phyloP scores from a whole-genome alignment of 2,329 filamentous ascomycete species.

The Xylaria sp. region DNA sequence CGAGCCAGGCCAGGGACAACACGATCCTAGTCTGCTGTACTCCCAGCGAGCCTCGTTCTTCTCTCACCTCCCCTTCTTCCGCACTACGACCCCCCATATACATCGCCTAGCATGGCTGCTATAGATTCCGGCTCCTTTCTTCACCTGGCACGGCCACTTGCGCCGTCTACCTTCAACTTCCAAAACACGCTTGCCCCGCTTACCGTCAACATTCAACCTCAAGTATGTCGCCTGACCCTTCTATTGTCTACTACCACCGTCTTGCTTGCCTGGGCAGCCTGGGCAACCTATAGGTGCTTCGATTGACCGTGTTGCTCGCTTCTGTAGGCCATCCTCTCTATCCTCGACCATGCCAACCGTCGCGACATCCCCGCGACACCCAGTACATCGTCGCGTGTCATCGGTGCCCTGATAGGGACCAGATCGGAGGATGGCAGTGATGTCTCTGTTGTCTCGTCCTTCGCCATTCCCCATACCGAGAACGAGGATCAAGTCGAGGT shows the following conservation, averaged over 20 bases:
- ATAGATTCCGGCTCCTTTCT: slow-evolving; percentile 80
- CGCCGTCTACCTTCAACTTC: slow-evolving; percentile 77
- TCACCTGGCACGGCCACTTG: slow-evolving; percentile 90
- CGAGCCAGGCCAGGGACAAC: slow-evolving; percentile 18
- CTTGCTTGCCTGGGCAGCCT: not conserved
- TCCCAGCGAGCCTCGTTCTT: slow-evolving; percentile 8
- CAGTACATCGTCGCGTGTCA: slow-evolving; percentile 80
- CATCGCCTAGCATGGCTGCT: slow-evolving; percentile 70
- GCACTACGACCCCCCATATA: not conserved
- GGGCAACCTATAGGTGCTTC: not conserved
- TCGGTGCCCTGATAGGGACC: slow-evolving; percentile 91
- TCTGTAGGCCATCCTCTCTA: slow-evolving; percentile 68
- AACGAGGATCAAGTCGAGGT: slow-evolving; percentile 99
- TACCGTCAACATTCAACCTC: slow-evolving; percentile 92
- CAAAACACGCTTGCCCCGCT: slow-evolving; percentile 89
- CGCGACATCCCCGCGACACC: slow-evolving; percentile 77
- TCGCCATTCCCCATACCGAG: slow-evolving; percentile 98
- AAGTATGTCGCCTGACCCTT: slow-evolving; percentile 65
- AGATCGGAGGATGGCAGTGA: slow-evolving; percentile 97
- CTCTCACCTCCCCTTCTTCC: not conserved
- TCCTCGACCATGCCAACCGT: slow-evolving; percentile 93
- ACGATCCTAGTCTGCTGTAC: slow-evolving; percentile 4
- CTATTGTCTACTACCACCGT: not conserved
- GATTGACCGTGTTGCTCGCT: slow-evolving; percentile 6
- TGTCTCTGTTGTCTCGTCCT: slow-evolving; percentile 93